Base-by-base conservation (phyloP, 306 rosid species). In the Trifolium subterraneum region DNA sequence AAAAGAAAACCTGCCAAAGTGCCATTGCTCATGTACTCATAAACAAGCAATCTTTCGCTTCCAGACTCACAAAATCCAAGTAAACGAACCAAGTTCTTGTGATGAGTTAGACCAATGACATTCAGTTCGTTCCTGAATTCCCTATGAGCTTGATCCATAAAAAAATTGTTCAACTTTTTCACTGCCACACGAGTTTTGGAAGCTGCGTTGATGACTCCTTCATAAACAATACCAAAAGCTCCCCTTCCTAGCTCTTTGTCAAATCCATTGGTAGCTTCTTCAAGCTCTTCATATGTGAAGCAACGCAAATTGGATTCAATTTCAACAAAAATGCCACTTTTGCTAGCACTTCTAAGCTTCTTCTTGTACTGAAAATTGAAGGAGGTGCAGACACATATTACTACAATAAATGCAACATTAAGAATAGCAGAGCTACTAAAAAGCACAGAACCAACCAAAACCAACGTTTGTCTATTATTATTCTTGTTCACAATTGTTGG, bases 61-160 rank as follows among this genome's bases (percentile, higher is more conserved):
- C 58, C 79, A 19, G 50, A 15, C 29, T 72, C 82, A 45, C 80
- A 82, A 11, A 73, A 82, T 11, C 86, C 86, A 10, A 82, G 56
- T 18, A 82, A 16, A 14, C 80, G 77, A 55, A 82, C 86, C 72
- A 82, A 55, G 67, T 78, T 82, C 70, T 68, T 82, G 31, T 82
- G 86, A 38, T 82, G 86, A 16, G 82, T 82, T 22, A 61, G 77
- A 65, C 82, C 86, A 44, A 82, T 82, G 39, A 31, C 59, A 33
- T 68, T 73, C 18, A 82, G 15, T 45, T 82, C 85, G 52, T 82
- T 82, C 64, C 70, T 82, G 76, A 82, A 89, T 42, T 88, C 93
- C 61, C 41, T 77, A 33, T 83, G 83, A 59, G 14, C 76, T 9
- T 87, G 81, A 19, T 80, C 71, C 54, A 75, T 39, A 52, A 68